Percentiles rank a stretch among this genome's conserved stretches.
Conservation (phyloP, 129 eudicot species). For the Pittosporum tobira region DNA sequence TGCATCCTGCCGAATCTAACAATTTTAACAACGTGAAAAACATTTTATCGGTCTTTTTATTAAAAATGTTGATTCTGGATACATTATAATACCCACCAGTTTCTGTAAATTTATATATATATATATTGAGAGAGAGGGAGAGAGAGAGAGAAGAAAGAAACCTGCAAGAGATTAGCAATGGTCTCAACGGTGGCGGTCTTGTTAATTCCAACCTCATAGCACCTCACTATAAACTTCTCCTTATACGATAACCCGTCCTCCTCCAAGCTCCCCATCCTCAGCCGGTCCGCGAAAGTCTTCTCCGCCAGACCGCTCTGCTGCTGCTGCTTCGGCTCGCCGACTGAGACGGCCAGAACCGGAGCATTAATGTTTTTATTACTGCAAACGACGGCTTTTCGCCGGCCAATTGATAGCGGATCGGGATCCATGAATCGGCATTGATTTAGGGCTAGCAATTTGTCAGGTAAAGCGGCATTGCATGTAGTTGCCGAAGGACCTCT, state of each 20-base stretch:
- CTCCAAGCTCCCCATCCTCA: conserved; percentile 75
- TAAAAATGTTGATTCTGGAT: too few relatives aligned
- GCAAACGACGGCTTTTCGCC: background rate
- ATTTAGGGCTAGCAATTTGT: conserved; percentile 14
- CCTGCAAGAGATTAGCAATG: conserved; percentile 93
- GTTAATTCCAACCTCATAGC: conserved; percentile 90
- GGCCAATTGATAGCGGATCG: conserved; percentile 17
- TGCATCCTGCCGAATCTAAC: too few relatives aligned
- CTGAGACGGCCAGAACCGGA: conserved; percentile 29
- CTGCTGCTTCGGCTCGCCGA: conserved; percentile 13
- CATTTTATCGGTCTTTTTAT: too few relatives aligned
- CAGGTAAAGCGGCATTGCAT: conserved; percentile 13
- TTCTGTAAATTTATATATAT: background rate
- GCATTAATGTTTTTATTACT: background rate
- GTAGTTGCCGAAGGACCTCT: background rate
- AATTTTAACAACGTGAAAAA: too few relatives aligned
- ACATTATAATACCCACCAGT: too few relatives aligned
- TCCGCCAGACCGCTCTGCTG: conserved; percentile 14
- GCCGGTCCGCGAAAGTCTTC: conserved; percentile 49
- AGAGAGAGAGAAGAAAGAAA: conserved; percentile 8
- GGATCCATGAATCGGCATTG: conserved; percentile 12
- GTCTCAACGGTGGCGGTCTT: conserved; percentile 94
- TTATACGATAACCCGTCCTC: conserved; percentile 81
- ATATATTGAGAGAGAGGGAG: background rate
- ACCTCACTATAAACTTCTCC: conserved; percentile 76